These are phyloP conservation scores for Allium fistulosum DNA, from an alignment of 106 monocot species.

Conservation along the genomic window DNA sequence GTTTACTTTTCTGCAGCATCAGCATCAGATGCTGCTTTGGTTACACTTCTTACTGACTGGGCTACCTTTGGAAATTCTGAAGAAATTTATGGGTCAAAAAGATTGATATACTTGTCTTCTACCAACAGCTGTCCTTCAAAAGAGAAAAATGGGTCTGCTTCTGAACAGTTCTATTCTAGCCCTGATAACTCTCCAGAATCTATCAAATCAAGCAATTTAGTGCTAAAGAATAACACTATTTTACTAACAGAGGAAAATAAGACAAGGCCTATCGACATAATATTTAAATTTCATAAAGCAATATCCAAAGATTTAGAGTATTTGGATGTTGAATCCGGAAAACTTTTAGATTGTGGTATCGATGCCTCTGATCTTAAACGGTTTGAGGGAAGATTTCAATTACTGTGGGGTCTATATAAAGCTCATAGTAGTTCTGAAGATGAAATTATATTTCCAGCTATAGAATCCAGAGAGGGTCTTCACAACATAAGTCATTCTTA, in stretches of 20 bases:
- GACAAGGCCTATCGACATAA: conserved; percentile 72
- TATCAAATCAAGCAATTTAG: conserved; percentile 58
- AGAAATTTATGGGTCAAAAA: conserved; percentile 34
- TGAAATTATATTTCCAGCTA: conserved; percentile 90
- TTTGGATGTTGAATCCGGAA: conserved; percentile 89
- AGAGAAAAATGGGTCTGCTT: conserved; percentile 14
- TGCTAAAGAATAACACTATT: conserved; percentile 34
- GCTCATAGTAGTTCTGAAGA: conserved; percentile 96
- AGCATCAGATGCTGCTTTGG: conserved; percentile 52
- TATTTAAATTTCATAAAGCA: conserved; percentile 92
- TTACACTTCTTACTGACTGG: conserved; percentile 84
- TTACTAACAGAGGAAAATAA: conserved; percentile 31
- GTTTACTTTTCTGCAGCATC: conserved; percentile 39
- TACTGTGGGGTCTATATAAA: conserved; percentile 81
- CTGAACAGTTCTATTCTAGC: conserved; percentile 36
- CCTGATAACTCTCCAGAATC: conserved; percentile 48
- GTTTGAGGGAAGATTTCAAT: conserved; percentile 78
- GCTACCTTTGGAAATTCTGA: conserved; percentile 60
- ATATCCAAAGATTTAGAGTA: conserved; percentile 88
- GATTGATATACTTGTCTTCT: conserved; percentile 43
- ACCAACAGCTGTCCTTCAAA: conserved; percentile 10
- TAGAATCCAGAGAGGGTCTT: conserved; percentile 87
- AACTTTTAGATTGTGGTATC: conserved; percentile 38
- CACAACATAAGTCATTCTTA: conserved; percentile 95
- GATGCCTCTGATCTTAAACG: conserved; percentile 58